phyloP scores from a whole-genome alignment of 1,284 basidiomycete species.

The Entoloma clypeatum region DNA sequence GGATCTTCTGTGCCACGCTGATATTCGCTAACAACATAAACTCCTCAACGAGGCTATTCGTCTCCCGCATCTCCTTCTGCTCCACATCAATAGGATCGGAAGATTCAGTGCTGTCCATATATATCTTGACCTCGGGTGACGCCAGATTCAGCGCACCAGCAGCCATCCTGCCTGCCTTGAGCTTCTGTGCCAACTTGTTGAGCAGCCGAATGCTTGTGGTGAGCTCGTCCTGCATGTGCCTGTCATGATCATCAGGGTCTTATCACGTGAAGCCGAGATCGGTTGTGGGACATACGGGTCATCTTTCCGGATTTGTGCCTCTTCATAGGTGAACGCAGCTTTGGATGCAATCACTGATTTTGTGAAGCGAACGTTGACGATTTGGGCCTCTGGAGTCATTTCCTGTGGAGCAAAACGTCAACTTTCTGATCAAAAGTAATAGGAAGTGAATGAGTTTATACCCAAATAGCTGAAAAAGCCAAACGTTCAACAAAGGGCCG shows the following conservation, averaged over 20 bases:
- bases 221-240: slow-evolving; percentile 77
- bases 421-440: slow-evolving; percentile 3
- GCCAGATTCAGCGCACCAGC: slow-evolving; percentile 96
- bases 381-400: slow-evolving; percentile 81
- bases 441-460: slow-evolving; percentile 35
- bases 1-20: slow-evolving; percentile 88
- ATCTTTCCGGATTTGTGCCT: slow-evolving; percentile 93
- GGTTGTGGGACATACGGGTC: slow-evolving; percentile 59
- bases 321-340: slow-evolving; percentile 96
- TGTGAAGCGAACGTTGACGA: slow-evolving; percentile 87
- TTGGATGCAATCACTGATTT: slow-evolving; percentile 98
- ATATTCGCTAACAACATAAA: slow-evolving; percentile 99
- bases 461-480: slow-evolving; percentile 97
- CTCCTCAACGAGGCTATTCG: slow-evolving; percentile 97
- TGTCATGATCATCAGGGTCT: slow-evolving; percentile 26
- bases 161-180: slow-evolving; percentile 85
- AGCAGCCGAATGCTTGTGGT: slow-evolving; percentile 88
- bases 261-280: not conserved
- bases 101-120: slow-evolving; percentile 89
- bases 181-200: slow-evolving; percentile 83
- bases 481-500: slow-evolving; percentile 91
- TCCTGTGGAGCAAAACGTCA: slow-evolving; percentile 49
- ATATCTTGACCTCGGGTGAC: slow-evolving; percentile 96
- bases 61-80: slow-evolving; percentile 91
- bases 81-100: slow-evolving; percentile 97